Evolutionary conservation across 495 filamentous ascomycete genomes (phyloP), one percentile per base, ranked within the genome.

Genomic region (Letharia lupina): DNA sequence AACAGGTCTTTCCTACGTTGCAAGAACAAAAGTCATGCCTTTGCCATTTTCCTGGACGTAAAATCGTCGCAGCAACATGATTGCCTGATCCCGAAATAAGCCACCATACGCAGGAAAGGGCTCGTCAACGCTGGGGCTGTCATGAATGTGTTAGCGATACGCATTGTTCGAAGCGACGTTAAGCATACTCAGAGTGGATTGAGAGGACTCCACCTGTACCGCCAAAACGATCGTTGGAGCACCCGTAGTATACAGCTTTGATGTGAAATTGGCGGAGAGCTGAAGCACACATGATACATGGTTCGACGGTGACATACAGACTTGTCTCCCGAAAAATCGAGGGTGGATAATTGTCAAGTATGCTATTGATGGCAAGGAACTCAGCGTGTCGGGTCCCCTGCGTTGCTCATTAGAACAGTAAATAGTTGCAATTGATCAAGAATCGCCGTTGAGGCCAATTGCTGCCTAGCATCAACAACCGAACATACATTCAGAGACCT

Each of bases 251-350:
- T 3, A 98, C 94, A 62, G 83, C 85, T 63, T 87, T 82, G 72
- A 98, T 88, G 9, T 83, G 80, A 62, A 91, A 84, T 74, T 98
- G 95, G 40, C 89, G 86, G 41, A 98, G 82, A 39, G 92, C 83
- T n/a, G 91, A 91, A 3, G 94, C 93, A 72, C 94, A 98, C 94
- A 98, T 98, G 71, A 98, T 87, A 74, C 94, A 98, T 3, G 94
- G 94, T 74, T 98, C 94, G 60, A 98, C 93, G 0, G 94, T 98
- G 42, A 98, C 94, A 74, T 98, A 98, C 40, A 98, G 83, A 70
- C 88, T 86, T 52, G 88, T 91, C 48, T 89, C 82, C 37, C 75
- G 72, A 68, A 98, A 79, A 62, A 90, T 79, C 11, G 78, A 80
- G 9, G 80, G 78, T 12, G 85, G 83, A 70, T 89, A 75, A 18